Percentiles rank a stretch among this genome's conserved stretches.
phyloP scores from a whole-genome alignment of 2,329 filamentous ascomycete genomes.

The Exophiala viscosa region DNA sequence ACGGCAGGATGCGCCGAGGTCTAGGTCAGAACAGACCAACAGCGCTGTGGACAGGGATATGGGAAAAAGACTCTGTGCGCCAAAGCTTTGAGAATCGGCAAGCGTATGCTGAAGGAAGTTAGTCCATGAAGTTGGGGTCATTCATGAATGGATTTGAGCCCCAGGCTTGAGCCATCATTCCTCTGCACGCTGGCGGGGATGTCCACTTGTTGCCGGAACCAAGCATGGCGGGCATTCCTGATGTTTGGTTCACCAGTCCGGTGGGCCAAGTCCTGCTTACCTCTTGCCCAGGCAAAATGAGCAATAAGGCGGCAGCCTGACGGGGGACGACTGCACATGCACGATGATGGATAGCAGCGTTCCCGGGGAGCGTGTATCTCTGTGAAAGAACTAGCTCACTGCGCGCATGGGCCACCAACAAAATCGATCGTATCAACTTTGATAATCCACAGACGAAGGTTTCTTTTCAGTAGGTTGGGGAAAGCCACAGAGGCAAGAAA shows the following conservation, averaged over 20 bases:
- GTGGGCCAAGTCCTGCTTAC: constrained; percentile 7
- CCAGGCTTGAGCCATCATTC: constrained; percentile 2
- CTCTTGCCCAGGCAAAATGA: constrained; percentile 10
- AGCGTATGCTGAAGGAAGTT: background rate
- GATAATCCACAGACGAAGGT: background rate
- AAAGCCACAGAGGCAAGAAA: background rate
- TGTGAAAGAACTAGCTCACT: constrained; percentile 1
- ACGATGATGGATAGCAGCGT: background rate
- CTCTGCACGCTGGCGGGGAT: constrained; percentile 2
- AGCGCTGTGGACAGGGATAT: constrained; percentile 4
- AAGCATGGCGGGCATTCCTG: constrained; percentile 1
- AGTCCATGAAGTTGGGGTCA: constrained; percentile 1
- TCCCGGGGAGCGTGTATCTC: background rate
- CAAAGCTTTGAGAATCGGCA: constrained; percentile 14
- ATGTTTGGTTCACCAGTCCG: constrained; percentile 8
- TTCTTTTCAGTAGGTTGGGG: too few relatives aligned
- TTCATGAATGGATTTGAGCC: background rate
- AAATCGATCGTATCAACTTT: constrained; percentile 11
- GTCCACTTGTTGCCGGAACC: background rate
- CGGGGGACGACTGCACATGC: constrained; percentile 3
- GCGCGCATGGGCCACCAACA: constrained; percentile 16
- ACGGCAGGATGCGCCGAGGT: constrained; percentile 8
- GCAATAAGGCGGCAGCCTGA: constrained; percentile 13
- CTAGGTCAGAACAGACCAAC: background rate
- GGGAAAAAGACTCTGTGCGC: constrained; percentile 1